These are phyloP conservation scores for Psilocybe cyanescens DNA, from an alignment of 768 basidiomycete genomes.

Conservation along the genomic window DNA sequence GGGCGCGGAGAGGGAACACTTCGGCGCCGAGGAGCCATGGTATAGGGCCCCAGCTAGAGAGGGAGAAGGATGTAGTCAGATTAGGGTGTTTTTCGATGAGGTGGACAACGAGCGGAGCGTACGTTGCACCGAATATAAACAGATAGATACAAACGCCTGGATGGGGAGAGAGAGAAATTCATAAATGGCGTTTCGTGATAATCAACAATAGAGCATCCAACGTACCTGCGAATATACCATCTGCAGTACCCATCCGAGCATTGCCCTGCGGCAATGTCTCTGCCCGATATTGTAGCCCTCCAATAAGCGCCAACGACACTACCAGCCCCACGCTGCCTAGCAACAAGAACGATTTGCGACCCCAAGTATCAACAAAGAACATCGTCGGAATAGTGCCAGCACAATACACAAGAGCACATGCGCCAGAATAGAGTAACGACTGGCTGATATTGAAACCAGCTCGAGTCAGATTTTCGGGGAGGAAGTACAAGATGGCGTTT, in stretches of 20 bases:
- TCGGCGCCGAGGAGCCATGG: constrained; percentile 59
- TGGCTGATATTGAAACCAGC: constrained; percentile 49
- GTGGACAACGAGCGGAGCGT: constrained; percentile 12
- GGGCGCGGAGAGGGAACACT: constrained; percentile 55
- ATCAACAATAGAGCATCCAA: background rate
- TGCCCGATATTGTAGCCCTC: constrained; percentile 50
- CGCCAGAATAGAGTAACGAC: constrained; percentile 49
- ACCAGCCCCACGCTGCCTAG: constrained; percentile 47
- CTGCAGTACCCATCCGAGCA: constrained; percentile 27
- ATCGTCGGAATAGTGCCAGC: constrained; percentile 56
- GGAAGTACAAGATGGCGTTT: constrained; percentile 60
- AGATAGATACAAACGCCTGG: constrained; percentile 54
- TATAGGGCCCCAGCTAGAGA: constrained; percentile 50
- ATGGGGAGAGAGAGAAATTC: background rate
- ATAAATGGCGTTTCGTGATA: background rate
- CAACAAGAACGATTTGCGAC: constrained; percentile 54
- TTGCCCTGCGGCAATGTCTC: constrained; percentile 40
- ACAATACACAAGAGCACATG: constrained; percentile 51
- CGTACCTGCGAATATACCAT: constrained; percentile 37
- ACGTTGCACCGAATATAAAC: constrained; percentile 59
- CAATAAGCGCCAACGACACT: constrained; percentile 50
- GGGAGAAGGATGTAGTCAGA: constrained; percentile 32
- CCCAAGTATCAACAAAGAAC: constrained; percentile 55
- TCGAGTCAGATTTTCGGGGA: constrained; percentile 54
- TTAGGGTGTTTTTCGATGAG: background rate